Conservation (phyloP, 495 filamentous ascomycete genomes). For the Arthonia radiata region DNA sequence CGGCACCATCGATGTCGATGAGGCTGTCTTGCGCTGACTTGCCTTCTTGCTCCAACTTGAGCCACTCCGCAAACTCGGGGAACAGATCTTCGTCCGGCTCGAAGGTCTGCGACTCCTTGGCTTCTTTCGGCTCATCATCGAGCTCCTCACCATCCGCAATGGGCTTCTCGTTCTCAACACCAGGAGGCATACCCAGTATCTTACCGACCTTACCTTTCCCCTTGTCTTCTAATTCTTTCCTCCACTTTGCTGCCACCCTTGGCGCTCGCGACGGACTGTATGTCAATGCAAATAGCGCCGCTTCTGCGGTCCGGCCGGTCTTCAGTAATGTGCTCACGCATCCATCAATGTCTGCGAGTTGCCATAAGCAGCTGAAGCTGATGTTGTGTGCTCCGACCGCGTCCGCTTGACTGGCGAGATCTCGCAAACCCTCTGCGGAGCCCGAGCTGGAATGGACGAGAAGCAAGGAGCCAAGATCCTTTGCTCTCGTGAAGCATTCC, state of each 20-base stretch:
- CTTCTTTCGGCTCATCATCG: no score
- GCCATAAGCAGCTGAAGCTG: slow-evolving; percentile 75
- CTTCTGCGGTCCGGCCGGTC: slow-evolving; percentile 59
- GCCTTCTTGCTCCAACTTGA: slow-evolving; percentile 57
- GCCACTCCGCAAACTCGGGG: slow-evolving; percentile 82
- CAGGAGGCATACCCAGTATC: slow-evolving; percentile 57
- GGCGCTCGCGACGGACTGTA: slow-evolving; percentile 65
- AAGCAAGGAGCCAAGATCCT: slow-evolving; percentile 70
- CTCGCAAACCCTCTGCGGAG: slow-evolving; percentile 44
- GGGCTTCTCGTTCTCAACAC: slow-evolving; percentile 18
- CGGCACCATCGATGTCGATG: no score
- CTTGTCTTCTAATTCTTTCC: slow-evolving; percentile 44
- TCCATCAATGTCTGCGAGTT: slow-evolving; percentile 54
- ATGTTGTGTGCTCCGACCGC: slow-evolving; percentile 66
- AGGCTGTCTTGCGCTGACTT: no score
- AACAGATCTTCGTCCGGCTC: slow-evolving; percentile 87
- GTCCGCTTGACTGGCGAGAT: slow-evolving; percentile 48
- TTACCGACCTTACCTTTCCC: slow-evolving; percentile 68
- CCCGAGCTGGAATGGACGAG: slow-evolving; percentile 65
- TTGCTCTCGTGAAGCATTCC: slow-evolving; percentile 75
- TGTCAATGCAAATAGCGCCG: slow-evolving; percentile 76
- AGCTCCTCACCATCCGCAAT: slow-evolving; percentile 58
- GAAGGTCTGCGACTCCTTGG: no score
- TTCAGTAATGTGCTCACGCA: slow-evolving; percentile 58
- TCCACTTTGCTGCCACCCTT: slow-evolving; percentile 52